Evolutionary conservation across 148 eudicot species (phyloP).

Genomic region (Cornus kousa): DNA sequence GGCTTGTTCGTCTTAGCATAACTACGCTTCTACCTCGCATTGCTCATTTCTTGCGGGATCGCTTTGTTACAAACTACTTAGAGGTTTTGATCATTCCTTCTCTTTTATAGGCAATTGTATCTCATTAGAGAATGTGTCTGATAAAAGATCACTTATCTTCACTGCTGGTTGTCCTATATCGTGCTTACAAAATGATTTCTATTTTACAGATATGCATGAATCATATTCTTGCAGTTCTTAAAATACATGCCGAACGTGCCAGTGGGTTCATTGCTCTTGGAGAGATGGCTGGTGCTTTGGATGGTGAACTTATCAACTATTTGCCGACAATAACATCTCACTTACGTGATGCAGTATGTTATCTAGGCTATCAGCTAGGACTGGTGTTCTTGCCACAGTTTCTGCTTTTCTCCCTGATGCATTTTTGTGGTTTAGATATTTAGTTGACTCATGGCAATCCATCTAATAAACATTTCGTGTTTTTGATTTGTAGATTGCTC

Average conservation of each 20-base stretch:
- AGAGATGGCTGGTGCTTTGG: conserved; percentile 99
- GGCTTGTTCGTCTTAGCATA: conserved; percentile 98
- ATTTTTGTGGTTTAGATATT: background rate
- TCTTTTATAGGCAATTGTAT: background rate
- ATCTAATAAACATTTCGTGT: background rate
- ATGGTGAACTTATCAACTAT: conserved; percentile 81
- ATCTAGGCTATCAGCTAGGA: background rate
- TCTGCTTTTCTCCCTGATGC: background rate
- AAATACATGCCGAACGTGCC: conserved; percentile 89
- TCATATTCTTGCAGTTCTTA: conserved; percentile 91
- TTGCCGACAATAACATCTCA: conserved; percentile 98
- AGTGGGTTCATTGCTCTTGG: conserved; percentile 98
- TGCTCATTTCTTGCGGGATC: conserved; percentile 96
- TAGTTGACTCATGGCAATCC: background rate
- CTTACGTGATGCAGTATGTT: conserved; percentile 88
- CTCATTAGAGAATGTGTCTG: background rate
- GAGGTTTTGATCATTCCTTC: conserved; percentile 43
- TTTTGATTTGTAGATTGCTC: conserved; percentile 69
- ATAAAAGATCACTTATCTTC: background rate
- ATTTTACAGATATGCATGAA: conserved; percentile 84
- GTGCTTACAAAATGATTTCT: background rate
- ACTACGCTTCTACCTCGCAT: conserved; percentile 95
- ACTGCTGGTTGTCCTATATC: conserved; percentile 8
- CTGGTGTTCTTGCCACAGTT: background rate
- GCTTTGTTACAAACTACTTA: conserved; percentile 89